These are phyloP conservation scores for Chrysoporthe austroafricana DNA, from an alignment of 2,329 filamentous ascomycete genomes.

Conservation along the genomic window DNA sequence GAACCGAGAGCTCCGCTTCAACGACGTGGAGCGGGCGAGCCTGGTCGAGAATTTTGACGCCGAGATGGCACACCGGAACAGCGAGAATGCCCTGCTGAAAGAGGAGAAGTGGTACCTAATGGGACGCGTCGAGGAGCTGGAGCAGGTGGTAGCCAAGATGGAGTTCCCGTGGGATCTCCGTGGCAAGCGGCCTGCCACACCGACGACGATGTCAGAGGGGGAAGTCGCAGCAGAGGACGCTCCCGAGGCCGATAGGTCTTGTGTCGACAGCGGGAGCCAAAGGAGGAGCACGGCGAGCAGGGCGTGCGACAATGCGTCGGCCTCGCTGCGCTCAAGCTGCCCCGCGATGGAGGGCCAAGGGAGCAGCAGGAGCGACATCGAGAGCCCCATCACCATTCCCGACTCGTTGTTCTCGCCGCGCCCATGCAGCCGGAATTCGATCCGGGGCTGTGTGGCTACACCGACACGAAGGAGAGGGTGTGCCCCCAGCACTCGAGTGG, in stretches of 20 bases:
- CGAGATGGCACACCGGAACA: conserved; percentile 8
- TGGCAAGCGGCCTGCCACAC: neutral
- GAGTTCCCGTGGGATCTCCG: neutral
- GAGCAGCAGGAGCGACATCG: neutral
- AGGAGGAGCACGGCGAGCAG: conserved; percentile 1
- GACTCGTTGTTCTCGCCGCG: neutral
- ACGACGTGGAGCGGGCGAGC: conserved; percentile 15
- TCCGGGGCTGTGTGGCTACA: neutral
- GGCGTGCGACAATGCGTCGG: neutral
- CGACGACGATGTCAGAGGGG: neutral
- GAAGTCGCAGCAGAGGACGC: neutral
- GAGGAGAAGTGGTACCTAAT: conserved; percentile 22
- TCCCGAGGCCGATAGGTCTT: neutral
- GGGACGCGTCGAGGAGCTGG: conserved; percentile 21
- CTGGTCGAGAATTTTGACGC: conserved; percentile 16
- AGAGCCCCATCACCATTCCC: conserved; percentile 5
- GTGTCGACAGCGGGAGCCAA: neutral
- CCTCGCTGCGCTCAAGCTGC: neutral
- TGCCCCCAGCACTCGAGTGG: neutral
- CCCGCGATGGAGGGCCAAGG: neutral
- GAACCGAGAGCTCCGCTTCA: conserved; percentile 13
- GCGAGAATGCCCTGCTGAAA: conserved; percentile 7
- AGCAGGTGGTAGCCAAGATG: conserved; percentile 8
- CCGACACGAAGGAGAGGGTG: neutral
- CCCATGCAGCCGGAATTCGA: neutral